These are phyloP conservation scores for Tephrocybe rancida DNA, from an alignment of 768 basidiomycete genomes.

Conservation along the genomic window DNA sequence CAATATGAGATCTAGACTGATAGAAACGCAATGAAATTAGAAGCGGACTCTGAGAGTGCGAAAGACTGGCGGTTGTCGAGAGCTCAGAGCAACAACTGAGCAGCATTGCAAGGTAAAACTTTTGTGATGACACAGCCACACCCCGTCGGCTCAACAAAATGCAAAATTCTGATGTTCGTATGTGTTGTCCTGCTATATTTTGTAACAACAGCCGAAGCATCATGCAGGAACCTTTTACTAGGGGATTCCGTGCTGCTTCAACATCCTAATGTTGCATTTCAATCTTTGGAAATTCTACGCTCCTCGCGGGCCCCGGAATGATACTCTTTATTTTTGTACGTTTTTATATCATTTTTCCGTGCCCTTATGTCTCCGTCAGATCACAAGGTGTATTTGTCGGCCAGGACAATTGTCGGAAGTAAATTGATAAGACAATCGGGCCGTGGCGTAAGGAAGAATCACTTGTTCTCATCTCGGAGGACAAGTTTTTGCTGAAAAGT, in stretches of 20 bases:
- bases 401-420: no score
- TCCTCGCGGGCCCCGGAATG: conserved; percentile 10
- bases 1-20: no score
- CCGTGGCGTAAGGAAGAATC: no score
- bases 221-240: conserved; percentile 34
- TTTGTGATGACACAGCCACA: conserved; percentile 17
- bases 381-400: no score
- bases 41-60: no score
- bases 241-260: conserved; percentile 32
- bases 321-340: neutral
- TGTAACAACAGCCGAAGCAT: conserved; percentile 25
- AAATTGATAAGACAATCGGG: no score
- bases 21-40: no score
- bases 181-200: neutral
- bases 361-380: neutral
- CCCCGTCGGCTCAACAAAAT: conserved; percentile 20
- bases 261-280: conserved; percentile 20
- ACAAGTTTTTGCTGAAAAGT: no score
- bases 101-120: no score
- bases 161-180: conserved; percentile 1
- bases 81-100: no score
- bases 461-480: no score
- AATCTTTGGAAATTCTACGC: conserved; percentile 22
- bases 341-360: neutral
- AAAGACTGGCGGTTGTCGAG: no score